Conservation (phyloP, 1,284 basidiomycete species). For the Melampsora americana region DNA sequence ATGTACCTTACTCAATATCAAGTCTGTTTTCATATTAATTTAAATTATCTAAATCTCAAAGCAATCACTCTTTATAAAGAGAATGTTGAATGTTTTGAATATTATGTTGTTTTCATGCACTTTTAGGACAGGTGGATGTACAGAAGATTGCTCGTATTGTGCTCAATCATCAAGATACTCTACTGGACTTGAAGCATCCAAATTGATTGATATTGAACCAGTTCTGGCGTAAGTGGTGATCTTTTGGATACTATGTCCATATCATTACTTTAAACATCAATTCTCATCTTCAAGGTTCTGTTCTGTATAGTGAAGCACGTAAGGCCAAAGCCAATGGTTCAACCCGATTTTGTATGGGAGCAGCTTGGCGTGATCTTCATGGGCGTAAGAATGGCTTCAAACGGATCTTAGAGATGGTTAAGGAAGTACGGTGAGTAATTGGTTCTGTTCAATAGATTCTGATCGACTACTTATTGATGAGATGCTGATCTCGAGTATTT, state of each 20-base stretch:
- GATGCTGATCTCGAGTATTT: constrained; percentile 86
- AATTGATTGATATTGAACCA: constrained; percentile 83
- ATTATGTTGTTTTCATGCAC: constrained; percentile 48
- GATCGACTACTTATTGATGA: constrained; percentile 57
- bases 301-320: constrained; percentile 60
- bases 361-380: constrained; percentile 94
- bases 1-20: constrained; percentile 98
- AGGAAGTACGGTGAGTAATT: constrained; percentile 59
- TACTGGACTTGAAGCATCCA: constrained; percentile 82
- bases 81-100: constrained; percentile 59
- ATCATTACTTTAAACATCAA: constrained; percentile 3
- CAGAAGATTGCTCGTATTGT: constrained; percentile 97
- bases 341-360: constrained; percentile 98
- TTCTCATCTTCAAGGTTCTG: not conserved
- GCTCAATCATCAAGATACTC: constrained; percentile 87
- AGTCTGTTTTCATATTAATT: constrained; percentile 62
- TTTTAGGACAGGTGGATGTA: constrained; percentile 76
- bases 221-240: constrained; percentile 71
- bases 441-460: not conserved
- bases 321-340: constrained; percentile 93
- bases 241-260: not conserved
- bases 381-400: constrained; percentile 93
- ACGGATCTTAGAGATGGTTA: constrained; percentile 87
- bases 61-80: too few species aligned
- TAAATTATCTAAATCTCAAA: too few species aligned